Conservation (phyloP, 208 protist species). For the Paratrypanosoma confusum region DNA sequence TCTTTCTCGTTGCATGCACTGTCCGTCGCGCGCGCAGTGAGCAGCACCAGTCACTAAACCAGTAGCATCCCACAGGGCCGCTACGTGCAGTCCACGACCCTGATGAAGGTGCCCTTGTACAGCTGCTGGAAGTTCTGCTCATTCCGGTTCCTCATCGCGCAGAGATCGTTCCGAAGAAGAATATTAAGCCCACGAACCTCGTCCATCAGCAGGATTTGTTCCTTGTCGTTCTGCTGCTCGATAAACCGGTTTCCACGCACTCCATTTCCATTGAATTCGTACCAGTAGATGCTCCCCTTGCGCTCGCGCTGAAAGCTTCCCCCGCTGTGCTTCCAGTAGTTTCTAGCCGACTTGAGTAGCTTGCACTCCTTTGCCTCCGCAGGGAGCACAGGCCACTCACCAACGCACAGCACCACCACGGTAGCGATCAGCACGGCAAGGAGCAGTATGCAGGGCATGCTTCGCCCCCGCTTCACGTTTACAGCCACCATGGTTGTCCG, state of each 20-base stretch:
- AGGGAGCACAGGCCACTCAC: too few species aligned
- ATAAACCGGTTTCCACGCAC: constrained; percentile 19
- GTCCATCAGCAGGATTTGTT: constrained; percentile 35
- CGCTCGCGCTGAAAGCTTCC: constrained; percentile 41
- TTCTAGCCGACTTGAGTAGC: too few species aligned
- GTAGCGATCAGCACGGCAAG: background rate
- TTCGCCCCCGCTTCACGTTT: too few species aligned
- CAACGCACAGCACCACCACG: background rate
- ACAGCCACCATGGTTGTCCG: too few species aligned
- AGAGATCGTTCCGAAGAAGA: constrained; percentile 40
- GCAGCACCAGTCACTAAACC: background rate
- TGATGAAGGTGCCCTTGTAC: constrained; percentile 47
- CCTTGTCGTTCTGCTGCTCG: constrained; percentile 21
- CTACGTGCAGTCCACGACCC: constrained; percentile 57
- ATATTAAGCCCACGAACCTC: constrained; percentile 26
- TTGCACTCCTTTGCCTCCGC: constrained; percentile 41
- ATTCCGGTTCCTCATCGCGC: constrained; percentile 25
- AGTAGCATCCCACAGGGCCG: background rate
- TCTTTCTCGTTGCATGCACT: background rate
- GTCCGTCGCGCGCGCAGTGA: background rate
- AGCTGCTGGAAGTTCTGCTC: constrained; percentile 57
- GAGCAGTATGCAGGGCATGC: too few species aligned
- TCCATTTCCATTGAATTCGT: constrained; percentile 34
- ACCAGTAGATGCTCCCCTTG: constrained; percentile 16
- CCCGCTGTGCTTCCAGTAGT: constrained; percentile 50